Percentiles rank a stretch among this genome's conserved stretches.
Conservation (phyloP, 2,329 filamentous ascomycete species). For the Aspergillus terreus region DNA sequence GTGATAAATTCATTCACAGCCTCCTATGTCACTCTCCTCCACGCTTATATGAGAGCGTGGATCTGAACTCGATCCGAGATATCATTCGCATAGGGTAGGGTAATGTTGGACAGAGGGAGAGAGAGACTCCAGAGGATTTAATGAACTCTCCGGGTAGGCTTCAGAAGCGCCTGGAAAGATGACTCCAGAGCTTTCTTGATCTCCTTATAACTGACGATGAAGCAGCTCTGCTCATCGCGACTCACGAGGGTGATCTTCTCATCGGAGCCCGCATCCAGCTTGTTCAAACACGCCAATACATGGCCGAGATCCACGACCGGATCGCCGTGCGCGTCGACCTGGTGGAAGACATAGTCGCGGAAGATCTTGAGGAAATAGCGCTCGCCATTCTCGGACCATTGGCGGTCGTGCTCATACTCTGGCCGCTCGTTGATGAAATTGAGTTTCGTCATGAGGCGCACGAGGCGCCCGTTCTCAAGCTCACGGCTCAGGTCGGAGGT, state of each 20-base stretch:
- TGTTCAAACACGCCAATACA: conserved; percentile 82
- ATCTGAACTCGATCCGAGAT: too few relatives aligned
- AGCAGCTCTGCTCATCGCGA: conserved; percentile 83
- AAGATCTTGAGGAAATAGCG: conserved; percentile 92
- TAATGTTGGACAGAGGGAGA: not conserved
- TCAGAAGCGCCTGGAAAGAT: conserved; percentile 57
- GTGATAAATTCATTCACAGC: too few relatives aligned
- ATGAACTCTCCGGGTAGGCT: conserved; percentile 36
- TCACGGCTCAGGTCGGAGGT: conserved; percentile 71
- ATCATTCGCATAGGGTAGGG: too few relatives aligned
- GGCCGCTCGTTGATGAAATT: conserved; percentile 85
- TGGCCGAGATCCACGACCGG: conserved; percentile 84
- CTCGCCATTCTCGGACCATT: conserved; percentile 90
- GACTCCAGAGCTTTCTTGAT: conserved; percentile 64
- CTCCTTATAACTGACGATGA: conserved; percentile 88
- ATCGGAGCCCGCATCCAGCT: conserved; percentile 83
- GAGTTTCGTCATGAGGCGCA: conserved; percentile 77
- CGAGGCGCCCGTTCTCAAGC: conserved; percentile 82
- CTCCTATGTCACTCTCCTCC: not conserved
- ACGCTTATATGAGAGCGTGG: conserved; percentile 7
- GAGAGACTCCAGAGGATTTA: conserved; percentile 12
- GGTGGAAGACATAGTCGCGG: conserved; percentile 95
- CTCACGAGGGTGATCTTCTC: conserved; percentile 83
- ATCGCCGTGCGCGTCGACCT: conserved; percentile 79
- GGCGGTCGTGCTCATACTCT: conserved; percentile 71